Evolutionary conservation across 129 eudicot genomes (phyloP).

Genomic region (Flaveria robusta): DNA sequence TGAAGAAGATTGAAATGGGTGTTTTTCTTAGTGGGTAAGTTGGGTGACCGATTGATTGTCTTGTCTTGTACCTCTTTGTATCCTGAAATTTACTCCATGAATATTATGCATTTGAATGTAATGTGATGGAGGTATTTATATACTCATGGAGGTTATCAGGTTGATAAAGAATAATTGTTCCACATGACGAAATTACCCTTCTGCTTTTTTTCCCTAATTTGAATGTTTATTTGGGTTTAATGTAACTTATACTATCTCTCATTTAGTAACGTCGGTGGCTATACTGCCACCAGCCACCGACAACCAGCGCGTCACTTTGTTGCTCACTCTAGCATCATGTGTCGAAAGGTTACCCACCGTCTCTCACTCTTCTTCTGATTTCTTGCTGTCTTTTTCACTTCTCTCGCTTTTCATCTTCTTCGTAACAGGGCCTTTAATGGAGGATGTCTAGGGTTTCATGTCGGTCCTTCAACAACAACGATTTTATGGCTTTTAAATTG

Average conservation of each 20-base stretch:
- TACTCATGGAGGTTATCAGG: slow-evolving; percentile 13
- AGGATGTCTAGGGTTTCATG: too few species aligned
- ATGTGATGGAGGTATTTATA: slow-evolving; percentile 1
- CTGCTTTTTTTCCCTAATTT: neutral
- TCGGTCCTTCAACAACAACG: too few species aligned
- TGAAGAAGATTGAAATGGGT: slow-evolving; percentile 2
- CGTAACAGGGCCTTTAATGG: too few species aligned
- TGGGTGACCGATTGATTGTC: slow-evolving; percentile 2
- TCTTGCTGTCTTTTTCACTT: too few species aligned
- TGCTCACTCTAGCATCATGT: too few species aligned
- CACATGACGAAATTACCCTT: slow-evolving; percentile 35
- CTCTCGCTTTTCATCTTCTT: too few species aligned
- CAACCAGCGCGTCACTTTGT: too few species aligned
- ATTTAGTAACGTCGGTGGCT: too few species aligned
- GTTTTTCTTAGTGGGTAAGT: slow-evolving; percentile 8
- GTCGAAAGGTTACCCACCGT: too few species aligned
- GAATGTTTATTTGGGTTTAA: neutral
- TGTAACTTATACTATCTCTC: neutral
- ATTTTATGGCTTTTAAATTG: too few species aligned
- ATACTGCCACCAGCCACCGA: too few species aligned
- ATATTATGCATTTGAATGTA: slow-evolving; percentile 15
- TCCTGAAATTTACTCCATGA: slow-evolving; percentile 31
- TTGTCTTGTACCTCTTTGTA: slow-evolving; percentile 3
- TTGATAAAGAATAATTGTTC: slow-evolving; percentile 2
- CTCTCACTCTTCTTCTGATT: too few species aligned